Evolutionary conservation across 2,329 filamentous ascomycete genomes (phyloP).

Genomic region (Ascochyta fabae): DNA sequence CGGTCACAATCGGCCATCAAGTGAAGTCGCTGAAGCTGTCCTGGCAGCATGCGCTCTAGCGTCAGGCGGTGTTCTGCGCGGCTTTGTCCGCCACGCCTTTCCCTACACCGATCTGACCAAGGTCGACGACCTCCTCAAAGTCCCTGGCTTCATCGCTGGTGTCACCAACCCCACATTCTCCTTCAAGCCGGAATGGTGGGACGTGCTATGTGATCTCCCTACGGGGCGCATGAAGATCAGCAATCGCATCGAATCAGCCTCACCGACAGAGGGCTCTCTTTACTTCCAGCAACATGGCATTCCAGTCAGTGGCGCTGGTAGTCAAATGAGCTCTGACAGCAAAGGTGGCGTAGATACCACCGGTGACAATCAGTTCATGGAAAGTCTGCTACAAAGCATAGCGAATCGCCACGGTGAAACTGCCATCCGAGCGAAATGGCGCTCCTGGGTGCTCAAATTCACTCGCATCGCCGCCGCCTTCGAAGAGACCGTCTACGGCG

Average conservation of each 20-base stretch:
- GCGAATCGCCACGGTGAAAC: constrained; percentile 83
- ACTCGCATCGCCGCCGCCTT: constrained; percentile 91
- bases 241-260: constrained; percentile 80
- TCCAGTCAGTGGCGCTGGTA: constrained; percentile 32
- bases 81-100: constrained; percentile 95
- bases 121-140: constrained; percentile 93
- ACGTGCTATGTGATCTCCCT: constrained; percentile 90
- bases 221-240: constrained; percentile 95
- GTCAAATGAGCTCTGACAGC: constrained; percentile 34
- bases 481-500: constrained; percentile 93
- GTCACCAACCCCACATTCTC: constrained; percentile 98
- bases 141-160: constrained; percentile 96
- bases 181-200: constrained; percentile 97
- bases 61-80: constrained; percentile 88
- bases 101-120: constrained; percentile 98
- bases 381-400: constrained; percentile 82
- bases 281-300: constrained; percentile 80
- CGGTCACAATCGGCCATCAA: constrained; percentile 92
- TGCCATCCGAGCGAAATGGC: constrained; percentile 89
- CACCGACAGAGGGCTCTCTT: constrained; percentile 80
- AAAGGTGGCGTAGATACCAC: constrained; percentile 68
- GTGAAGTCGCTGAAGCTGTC: constrained; percentile 96
- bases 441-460: constrained; percentile 93
- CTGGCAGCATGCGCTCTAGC: constrained; percentile 93
- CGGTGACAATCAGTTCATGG: constrained; percentile 88